Percentiles rank a stretch among this genome's conserved stretches.
Evolutionary conservation across 257 asterid genomes (phyloP).

Genomic region (Nicotiana paniculata): DNA sequence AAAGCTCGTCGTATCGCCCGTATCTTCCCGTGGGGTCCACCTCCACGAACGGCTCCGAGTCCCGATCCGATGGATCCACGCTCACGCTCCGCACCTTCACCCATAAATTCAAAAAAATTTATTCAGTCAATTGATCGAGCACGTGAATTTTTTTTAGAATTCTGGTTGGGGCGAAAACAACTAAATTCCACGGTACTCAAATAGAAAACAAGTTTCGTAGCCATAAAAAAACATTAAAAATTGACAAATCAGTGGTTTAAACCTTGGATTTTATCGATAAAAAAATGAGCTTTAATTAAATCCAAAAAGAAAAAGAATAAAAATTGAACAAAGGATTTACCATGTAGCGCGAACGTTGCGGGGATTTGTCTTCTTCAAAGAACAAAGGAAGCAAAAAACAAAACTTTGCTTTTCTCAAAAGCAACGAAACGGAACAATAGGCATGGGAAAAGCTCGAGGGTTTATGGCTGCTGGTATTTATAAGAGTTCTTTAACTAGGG

Average conservation of each 20-base stretch:
- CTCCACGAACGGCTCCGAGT: constrained; percentile 60
- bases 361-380: constrained; percentile 4
- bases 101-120: not conserved
- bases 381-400: not conserved
- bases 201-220: not conserved
- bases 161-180: not conserved
- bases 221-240: too few relatives aligned
- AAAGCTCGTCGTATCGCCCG: constrained; percentile 73
- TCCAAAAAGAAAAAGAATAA: not conserved
- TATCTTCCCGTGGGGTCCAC: constrained; percentile 61
- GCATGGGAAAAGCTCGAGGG: not conserved
- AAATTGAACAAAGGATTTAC: not conserved
- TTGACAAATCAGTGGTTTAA: not conserved
- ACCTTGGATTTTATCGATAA: not conserved
- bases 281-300: not conserved
- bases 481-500: not conserved
- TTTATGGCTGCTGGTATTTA: not conserved
- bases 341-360: not conserved
- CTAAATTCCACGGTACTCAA: not conserved
- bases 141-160: not conserved
- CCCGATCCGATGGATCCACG: constrained; percentile 32
- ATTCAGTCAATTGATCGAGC: not conserved
- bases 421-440: not conserved
- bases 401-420: not conserved
- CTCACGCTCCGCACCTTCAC: constrained; percentile 23